Evolutionary conservation across 768 basidiomycete species (phyloP).

Genomic region (Sporobolomyces phaffii): DNA sequence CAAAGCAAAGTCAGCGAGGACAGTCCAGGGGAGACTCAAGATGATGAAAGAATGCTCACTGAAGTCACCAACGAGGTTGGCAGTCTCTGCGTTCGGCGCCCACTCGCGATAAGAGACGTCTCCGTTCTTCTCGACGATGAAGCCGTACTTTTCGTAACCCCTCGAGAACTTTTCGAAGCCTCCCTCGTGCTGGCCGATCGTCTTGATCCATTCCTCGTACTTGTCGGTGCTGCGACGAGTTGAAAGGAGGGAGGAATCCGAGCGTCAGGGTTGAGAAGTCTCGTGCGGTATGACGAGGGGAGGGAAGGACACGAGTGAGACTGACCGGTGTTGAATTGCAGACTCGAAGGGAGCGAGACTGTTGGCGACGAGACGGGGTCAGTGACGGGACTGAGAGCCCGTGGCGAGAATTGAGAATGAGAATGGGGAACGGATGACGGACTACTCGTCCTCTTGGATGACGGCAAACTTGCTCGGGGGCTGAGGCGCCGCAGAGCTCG

Average conservation of each 20-base stretch:
- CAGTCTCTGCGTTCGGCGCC: slow-evolving; percentile 83
- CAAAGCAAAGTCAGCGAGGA: too few relatives aligned
- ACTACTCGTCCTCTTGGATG: slow-evolving; percentile 47
- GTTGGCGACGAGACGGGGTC: neutral
- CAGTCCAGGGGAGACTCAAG: neutral
- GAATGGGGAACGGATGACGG: slow-evolving; percentile 7
- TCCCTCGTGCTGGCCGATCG: slow-evolving; percentile 57
- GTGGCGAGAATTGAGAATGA: too few relatives aligned
- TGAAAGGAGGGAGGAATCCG: neutral
- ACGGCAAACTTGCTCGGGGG: slow-evolving; percentile 29
- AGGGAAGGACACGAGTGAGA: neutral
- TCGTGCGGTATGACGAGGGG: neutral
- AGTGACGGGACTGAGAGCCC: too few relatives aligned
- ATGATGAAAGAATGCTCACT: slow-evolving; percentile 57
- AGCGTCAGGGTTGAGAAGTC: neutral
- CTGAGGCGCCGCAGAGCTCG: neutral
- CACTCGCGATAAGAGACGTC: slow-evolving; percentile 84
- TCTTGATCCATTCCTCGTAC: slow-evolving; percentile 43
- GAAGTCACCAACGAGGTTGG: slow-evolving; percentile 87
- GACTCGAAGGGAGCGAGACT: slow-evolving; percentile 11
- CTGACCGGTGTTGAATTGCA: neutral
- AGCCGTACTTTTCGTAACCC: slow-evolving; percentile 68
- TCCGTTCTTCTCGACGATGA: slow-evolving; percentile 63
- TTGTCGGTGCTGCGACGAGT: slow-evolving; percentile 41
- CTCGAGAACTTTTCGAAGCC: slow-evolving; percentile 73